A percentile compares a stretch with the other conserved stretches of the same genome.
Conservation (phyloP, 768 basidiomycete genomes). For the Leccinum variicolor region DNA sequence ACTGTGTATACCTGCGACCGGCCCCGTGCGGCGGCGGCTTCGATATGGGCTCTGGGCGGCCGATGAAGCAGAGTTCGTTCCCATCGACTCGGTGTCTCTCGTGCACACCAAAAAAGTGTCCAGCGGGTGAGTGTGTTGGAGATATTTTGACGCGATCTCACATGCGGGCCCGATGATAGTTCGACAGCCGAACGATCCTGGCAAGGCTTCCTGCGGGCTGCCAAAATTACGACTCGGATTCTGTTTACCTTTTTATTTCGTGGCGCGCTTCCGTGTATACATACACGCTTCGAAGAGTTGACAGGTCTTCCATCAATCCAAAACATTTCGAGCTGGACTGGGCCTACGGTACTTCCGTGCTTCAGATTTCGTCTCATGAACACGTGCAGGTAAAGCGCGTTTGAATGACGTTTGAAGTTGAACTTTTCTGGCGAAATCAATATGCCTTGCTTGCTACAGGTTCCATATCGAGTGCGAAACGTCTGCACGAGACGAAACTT, state of each 20-base stretch:
- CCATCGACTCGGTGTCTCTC: neutral
- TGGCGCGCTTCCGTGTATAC: neutral
- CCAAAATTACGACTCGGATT: neutral
- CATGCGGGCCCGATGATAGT: neutral
- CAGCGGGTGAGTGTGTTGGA: neutral
- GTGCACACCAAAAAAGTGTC: neutral
- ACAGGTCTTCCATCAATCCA: neutral
- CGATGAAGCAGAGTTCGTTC: neutral
- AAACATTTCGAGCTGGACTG: neutral
- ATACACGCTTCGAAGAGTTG: neutral
- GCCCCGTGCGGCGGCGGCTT: neutral
- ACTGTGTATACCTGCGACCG: neutral
- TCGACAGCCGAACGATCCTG: neutral
- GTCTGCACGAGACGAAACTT: too few relatives aligned
- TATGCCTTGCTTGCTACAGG: too few relatives aligned
- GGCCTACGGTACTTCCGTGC: too few relatives aligned
- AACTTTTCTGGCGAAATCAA: neutral
- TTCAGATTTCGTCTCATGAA: neutral
- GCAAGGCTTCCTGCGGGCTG: too few relatives aligned
- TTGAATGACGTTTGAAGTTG: neutral
- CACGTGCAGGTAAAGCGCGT: neutral
- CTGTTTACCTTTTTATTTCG: neutral
- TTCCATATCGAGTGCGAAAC: too few relatives aligned
- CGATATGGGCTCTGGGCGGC: neutral
- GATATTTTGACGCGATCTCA: neutral